Percentiles rank a stretch among this genome's conserved stretches.
Conservation (phyloP, 441 rosid species). For the Eutrema salsugineum region DNA sequence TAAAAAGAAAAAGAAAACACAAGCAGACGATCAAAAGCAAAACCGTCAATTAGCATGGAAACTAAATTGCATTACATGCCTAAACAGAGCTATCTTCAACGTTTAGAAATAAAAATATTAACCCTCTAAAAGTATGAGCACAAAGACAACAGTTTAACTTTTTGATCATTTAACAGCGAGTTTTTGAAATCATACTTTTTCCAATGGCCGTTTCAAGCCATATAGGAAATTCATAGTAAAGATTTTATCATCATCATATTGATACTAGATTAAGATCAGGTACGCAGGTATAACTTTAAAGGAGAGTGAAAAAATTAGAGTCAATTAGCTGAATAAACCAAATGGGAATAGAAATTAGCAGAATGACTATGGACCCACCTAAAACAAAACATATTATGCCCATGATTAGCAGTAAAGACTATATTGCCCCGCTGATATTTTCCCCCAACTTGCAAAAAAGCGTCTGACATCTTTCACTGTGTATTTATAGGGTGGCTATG, state of each 20-base stretch:
- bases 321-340: too few species aligned
- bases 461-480: too few species aligned
- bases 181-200: background rate
- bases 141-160: background rate
- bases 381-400: too few species aligned
- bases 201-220: background rate
- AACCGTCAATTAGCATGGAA: too few species aligned
- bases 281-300: background rate
- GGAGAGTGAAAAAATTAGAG: too few species aligned
- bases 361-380: too few species aligned
- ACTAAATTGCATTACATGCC: too few species aligned
- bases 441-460: too few species aligned
- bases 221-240: background rate
- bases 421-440: too few species aligned
- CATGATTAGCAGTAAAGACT: too few species aligned
- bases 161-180: background rate
- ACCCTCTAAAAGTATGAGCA: background rate
- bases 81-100: background rate
- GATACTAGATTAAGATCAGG: background rate
- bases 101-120: background rate
- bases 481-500: too few species aligned
- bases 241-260: background rate
- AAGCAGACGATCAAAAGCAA: background rate
- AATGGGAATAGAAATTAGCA: too few species aligned
- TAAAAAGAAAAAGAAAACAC: slow-evolving; percentile 22